A percentile compares a stretch with the other conserved stretches of the same genome.
Conservation (phyloP, 495 filamentous ascomycete species). For the Podospora anserina region DNA sequence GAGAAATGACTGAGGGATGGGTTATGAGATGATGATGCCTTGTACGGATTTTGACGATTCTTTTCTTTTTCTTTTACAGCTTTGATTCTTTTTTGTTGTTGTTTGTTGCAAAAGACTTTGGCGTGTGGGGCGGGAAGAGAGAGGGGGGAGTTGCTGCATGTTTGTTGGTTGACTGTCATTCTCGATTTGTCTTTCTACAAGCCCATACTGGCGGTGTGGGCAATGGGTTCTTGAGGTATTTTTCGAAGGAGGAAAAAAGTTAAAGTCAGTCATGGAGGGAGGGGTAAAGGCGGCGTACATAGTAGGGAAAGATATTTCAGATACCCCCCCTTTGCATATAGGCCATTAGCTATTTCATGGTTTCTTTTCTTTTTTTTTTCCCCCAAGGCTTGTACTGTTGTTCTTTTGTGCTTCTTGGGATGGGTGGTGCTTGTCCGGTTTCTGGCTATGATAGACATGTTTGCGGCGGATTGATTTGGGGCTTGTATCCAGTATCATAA, state of each 20-base stretch:
- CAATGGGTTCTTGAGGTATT: no score
- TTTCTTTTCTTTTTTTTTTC: background rate
- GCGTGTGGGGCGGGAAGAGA: background rate
- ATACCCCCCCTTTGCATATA: background rate
- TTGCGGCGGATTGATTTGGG: background rate
- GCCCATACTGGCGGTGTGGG: background rate
- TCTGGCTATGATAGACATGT: no score
- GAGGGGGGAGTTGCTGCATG: no score
- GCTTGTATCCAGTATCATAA: background rate
- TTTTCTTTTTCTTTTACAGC: slow-evolving; percentile 6
- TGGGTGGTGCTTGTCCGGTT: background rate
- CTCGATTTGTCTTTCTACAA: background rate
- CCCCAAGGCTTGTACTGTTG: background rate
- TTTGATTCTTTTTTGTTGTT: background rate
- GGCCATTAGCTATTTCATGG: background rate
- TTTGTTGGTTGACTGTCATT: background rate
- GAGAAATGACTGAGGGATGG: background rate
- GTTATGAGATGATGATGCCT: slow-evolving; percentile 2
- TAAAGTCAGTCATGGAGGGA: background rate
- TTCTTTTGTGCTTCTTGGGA: no score
- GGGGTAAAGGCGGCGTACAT: background rate
- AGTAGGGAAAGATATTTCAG: slow-evolving; percentile 4
- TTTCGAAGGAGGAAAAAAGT: background rate
- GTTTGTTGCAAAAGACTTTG: background rate
- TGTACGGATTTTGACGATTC: slow-evolving; percentile 3